Base-by-base conservation (phyloP, 169 alveolate species). In the Cryptosporidium viatorum region DNA sequence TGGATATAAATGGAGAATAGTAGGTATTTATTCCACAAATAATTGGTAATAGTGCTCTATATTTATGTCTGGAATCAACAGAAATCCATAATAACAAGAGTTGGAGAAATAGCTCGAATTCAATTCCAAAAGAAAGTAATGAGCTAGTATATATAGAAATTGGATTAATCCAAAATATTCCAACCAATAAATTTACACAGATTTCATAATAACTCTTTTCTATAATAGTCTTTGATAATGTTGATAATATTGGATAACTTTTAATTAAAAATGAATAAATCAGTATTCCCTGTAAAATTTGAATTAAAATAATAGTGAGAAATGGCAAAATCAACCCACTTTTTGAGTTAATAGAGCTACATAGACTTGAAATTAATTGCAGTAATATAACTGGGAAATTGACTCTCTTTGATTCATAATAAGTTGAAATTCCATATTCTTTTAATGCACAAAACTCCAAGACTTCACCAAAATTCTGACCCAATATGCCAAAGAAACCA, bases 111-210 rank as follows among this genome's bases (percentile, higher is more conserved):
- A 62, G 33, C 37, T 80, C 75, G 12, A 80, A 9, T 59, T 29
- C 39, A 39, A 41, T n/a, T 0, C 71, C 89, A 33, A 80, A 41
- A 31, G 89, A 80, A 33, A 80, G 67, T 9, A 43, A 29, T 41
- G 65, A 59, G 43, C 68, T 18, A 14, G 62, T n/a, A 65, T 80
- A 80, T 14, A 80, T 23, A 12, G 67, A 43, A 14, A 80, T 39
- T 23, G 89, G 89, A 31, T 80, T 80, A 18, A 80, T 59, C 75
- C 73, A 80, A 65, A 59, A 80, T 45, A 43, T 4, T 3, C 55
- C 75, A 26, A 80, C 23, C 0, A 80, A 48, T 6, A 60, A 26
- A 45, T 39, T 45, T 6, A 41, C 62, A 10, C 23, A 23, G 0
- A 59, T 8, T 48, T 59, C 31, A 65, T 65, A 65, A 41, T 18